A percentile compares a stretch with the other conserved stretches of the same genome.
Conservation (phyloP, 2,329 filamentous ascomycete genomes). For the Harringtonia lauricola region DNA sequence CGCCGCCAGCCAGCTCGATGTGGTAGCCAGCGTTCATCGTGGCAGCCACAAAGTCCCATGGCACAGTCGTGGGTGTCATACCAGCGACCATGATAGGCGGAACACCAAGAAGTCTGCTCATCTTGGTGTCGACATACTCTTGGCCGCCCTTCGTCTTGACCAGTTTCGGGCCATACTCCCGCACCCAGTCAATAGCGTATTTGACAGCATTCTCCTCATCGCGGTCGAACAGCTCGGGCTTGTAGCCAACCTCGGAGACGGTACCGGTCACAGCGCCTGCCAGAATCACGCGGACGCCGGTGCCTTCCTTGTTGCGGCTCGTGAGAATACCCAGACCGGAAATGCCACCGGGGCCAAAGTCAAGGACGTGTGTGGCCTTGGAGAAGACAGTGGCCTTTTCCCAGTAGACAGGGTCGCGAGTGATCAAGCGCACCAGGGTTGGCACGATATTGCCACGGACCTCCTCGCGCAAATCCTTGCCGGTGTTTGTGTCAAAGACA, state of each 20-base stretch:
- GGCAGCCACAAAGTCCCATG: conserved; percentile 84
- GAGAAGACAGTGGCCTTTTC: conserved; percentile 89
- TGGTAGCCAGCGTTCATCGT: conserved; percentile 95
- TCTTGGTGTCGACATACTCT: conserved; percentile 93
- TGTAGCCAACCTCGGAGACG: conserved; percentile 87
- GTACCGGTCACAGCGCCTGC: conserved; percentile 89
- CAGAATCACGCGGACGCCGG: conserved; percentile 90
- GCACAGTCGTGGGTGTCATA: conserved; percentile 85
- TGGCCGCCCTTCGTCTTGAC: conserved; percentile 81
- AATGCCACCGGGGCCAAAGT: conserved; percentile 94
- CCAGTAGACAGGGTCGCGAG: conserved; percentile 89
- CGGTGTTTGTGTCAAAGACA: conserved; percentile 83
- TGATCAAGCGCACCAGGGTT: conserved; percentile 82
- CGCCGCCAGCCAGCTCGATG: conserved; percentile 80
- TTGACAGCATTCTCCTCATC: conserved; percentile 92
- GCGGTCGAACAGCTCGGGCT: conserved; percentile 93
- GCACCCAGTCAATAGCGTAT: conserved; percentile 95
- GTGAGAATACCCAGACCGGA: conserved; percentile 93
- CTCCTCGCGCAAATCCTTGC: conserved; percentile 66
- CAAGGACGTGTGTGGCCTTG: conserved; percentile 82
- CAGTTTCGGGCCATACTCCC: conserved; percentile 87
- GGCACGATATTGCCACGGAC: conserved; percentile 74
- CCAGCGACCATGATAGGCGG: conserved; percentile 85
- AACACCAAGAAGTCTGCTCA: conserved; percentile 75
- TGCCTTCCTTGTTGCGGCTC: conserved; percentile 98